Evolutionary conservation across 2,329 filamentous ascomycete genomes (phyloP).

Genomic region (Dothideomycetes sp.): DNA sequence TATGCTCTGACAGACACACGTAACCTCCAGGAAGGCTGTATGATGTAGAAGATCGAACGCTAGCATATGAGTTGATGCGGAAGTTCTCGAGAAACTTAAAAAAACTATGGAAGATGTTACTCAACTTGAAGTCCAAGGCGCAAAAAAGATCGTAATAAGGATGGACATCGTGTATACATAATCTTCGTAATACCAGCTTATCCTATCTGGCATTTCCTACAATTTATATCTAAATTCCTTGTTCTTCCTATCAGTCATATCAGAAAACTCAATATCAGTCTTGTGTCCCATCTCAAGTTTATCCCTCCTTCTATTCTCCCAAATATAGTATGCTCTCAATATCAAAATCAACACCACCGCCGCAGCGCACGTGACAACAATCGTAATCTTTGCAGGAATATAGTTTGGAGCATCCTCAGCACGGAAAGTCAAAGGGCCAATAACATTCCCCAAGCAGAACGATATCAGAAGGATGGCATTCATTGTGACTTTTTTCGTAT

Average conservation of each 20-base stretch:
- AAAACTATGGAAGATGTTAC: too few species aligned
- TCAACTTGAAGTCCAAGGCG: too few species aligned
- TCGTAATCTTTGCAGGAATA: slow-evolving; percentile 36
- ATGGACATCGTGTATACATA: too few species aligned
- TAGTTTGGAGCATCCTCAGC: slow-evolving; percentile 29
- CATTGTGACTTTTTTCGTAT: slow-evolving; percentile 63
- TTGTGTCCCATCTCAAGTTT: slow-evolving; percentile 19
- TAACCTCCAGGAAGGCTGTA: too few species aligned
- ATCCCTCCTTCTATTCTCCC: slow-evolving; percentile 32
- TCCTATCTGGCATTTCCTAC: too few species aligned
- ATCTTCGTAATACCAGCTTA: too few species aligned
- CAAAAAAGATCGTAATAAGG: too few species aligned
- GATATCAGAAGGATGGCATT: slow-evolving; percentile 47
- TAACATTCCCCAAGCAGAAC: slow-evolving; percentile 33
- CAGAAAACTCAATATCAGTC: slow-evolving; percentile 18
- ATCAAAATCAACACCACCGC: slow-evolving; percentile 32
- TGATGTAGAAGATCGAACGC: too few species aligned
- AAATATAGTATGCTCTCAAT: slow-evolving; percentile 44
- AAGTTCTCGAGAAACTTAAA: too few species aligned
- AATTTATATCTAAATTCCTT: slow-evolving; percentile 20
- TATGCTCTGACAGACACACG: too few species aligned
- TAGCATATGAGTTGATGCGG: too few species aligned
- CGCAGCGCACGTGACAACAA: slow-evolving; percentile 28
- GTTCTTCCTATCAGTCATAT: slow-evolving; percentile 25
- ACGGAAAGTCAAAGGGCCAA: slow-evolving; percentile 33